phyloP scores from a whole-genome alignment of 805 yeast species.

The Suhomyces canberraensis region DNA sequence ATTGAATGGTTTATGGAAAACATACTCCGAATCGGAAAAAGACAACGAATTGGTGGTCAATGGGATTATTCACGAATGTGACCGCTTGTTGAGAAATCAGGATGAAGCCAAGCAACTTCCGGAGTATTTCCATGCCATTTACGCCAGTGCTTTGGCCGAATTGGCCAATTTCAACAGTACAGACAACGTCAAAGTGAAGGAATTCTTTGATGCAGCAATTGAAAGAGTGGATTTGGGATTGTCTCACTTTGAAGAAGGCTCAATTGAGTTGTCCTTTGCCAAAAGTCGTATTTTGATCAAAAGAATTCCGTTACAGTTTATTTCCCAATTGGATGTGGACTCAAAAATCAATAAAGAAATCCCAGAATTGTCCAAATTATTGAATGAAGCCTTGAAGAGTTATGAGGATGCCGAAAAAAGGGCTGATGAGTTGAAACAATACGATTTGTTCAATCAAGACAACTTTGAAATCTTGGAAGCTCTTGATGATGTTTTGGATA shows the following conservation, averaged over 20 bases:
- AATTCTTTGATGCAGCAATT: conserved; percentile 65
- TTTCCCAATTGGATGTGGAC: conserved; percentile 47
- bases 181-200: conserved; percentile 44
- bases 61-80: conserved; percentile 92
- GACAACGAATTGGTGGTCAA: conserved; percentile 66
- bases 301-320: conserved; percentile 56
- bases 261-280: conserved; percentile 48
- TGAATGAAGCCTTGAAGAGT: conserved; percentile 45
- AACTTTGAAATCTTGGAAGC: conserved; percentile 53
- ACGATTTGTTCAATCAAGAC: conserved; percentile 36
- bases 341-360: conserved; percentile 30
- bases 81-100: conserved; percentile 61
- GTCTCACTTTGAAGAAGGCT: conserved; percentile 45
- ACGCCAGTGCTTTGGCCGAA: conserved; percentile 68
- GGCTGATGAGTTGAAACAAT: conserved; percentile 21
- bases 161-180: conserved; percentile 54
- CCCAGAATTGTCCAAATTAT: conserved; percentile 30
- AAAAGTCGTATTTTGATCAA: conserved; percentile 53
- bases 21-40: conserved; percentile 53
- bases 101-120: conserved; percentile 19
- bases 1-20: conserved; percentile 66
- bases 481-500: conserved; percentile 66
- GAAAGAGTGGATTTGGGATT: conserved; percentile 67
- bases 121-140: conserved; percentile 64
- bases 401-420: conserved; percentile 44